Evolutionary conservation across 2,329 filamentous ascomycete species (phyloP).

Genomic region (Apiospora saccharicola): DNA sequence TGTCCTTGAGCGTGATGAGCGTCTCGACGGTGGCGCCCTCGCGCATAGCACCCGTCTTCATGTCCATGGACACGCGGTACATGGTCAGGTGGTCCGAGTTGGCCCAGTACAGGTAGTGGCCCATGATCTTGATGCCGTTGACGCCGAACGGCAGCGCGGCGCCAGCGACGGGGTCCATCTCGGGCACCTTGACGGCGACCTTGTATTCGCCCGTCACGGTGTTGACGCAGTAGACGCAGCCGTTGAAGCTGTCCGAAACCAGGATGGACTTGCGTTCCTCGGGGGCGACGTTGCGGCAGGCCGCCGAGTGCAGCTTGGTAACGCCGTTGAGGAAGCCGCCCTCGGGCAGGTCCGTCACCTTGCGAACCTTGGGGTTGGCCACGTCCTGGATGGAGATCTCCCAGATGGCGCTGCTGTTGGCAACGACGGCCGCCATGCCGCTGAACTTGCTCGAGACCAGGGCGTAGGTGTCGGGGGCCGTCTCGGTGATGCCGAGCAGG

Average conservation of each 20-base stretch:
- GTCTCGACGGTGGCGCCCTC: slow-evolving; percentile 30
- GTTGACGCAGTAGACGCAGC: slow-evolving; percentile 39
- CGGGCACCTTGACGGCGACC: slow-evolving; percentile 31
- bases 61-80: slow-evolving; percentile 32
- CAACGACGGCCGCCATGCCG: slow-evolving; percentile 27
- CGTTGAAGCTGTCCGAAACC: slow-evolving; percentile 37
- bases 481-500: slow-evolving; percentile 44
- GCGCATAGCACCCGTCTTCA: slow-evolving; percentile 27
- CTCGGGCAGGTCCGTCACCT: slow-evolving; percentile 31
- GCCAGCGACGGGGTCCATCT: slow-evolving; percentile 35
- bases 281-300: slow-evolving; percentile 14
- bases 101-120: slow-evolving; percentile 39
- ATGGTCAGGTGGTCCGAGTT: slow-evolving; percentile 33
- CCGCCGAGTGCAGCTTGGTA: slow-evolving; percentile 31
- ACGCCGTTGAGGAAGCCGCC: slow-evolving; percentile 38
- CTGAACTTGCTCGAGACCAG: slow-evolving; percentile 31
- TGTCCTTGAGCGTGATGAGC: slow-evolving; percentile 30
- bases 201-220: slow-evolving; percentile 32
- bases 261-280: slow-evolving; percentile 31
- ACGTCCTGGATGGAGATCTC: slow-evolving; percentile 29
- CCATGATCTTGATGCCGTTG: slow-evolving; percentile 39
- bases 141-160: slow-evolving; percentile 32
- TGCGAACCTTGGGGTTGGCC: slow-evolving; percentile 26
- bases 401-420: slow-evolving; percentile 32
- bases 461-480: slow-evolving; percentile 34